A percentile compares a stretch with the other conserved stretches of the same genome.
Conservation (phyloP, 2,329 filamentous ascomycete species). For the Ascochyta viciae-villosae region DNA sequence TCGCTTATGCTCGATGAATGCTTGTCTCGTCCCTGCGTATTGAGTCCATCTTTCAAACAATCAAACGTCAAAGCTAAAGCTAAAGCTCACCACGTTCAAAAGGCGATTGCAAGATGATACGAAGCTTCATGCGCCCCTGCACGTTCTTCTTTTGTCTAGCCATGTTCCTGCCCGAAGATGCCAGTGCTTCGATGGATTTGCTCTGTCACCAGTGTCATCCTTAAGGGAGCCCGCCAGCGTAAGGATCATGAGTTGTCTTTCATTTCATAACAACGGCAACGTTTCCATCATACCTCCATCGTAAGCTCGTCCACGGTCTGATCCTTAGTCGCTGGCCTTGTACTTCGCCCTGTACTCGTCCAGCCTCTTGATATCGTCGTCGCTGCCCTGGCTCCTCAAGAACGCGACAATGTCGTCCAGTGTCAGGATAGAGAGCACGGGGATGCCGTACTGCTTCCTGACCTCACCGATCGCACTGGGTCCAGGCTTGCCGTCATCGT, state of each 20-base stretch:
- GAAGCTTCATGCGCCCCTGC: neutral
- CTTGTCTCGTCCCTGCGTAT: neutral
- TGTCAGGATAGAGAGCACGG: slow-evolving; percentile 82
- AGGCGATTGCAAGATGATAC: neutral
- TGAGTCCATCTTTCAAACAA: neutral
- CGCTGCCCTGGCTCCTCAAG: slow-evolving; percentile 52
- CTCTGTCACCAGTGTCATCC: neutral
- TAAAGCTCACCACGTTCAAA: neutral
- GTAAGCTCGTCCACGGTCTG: neutral
- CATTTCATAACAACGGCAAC: neutral
- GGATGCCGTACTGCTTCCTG: slow-evolving; percentile 80
- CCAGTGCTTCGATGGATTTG: neutral
- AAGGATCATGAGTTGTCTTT: slow-evolving; percentile 8
- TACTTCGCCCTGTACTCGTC: slow-evolving; percentile 52
- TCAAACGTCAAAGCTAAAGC: too few relatives aligned
- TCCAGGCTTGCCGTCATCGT: slow-evolving; percentile 71
- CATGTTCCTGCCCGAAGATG: neutral
- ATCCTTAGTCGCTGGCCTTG: slow-evolving; percentile 46
- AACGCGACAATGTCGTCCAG: slow-evolving; percentile 75
- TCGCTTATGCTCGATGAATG: slow-evolving; percentile 13
- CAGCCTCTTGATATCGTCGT: slow-evolving; percentile 54
- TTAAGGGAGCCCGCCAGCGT: neutral
- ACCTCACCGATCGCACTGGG: slow-evolving; percentile 87
- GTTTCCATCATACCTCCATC: neutral
- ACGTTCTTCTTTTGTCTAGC: neutral